Conservation (phyloP, 1,284 basidiomycete species). For the Malassezia arunalokei region DNA sequence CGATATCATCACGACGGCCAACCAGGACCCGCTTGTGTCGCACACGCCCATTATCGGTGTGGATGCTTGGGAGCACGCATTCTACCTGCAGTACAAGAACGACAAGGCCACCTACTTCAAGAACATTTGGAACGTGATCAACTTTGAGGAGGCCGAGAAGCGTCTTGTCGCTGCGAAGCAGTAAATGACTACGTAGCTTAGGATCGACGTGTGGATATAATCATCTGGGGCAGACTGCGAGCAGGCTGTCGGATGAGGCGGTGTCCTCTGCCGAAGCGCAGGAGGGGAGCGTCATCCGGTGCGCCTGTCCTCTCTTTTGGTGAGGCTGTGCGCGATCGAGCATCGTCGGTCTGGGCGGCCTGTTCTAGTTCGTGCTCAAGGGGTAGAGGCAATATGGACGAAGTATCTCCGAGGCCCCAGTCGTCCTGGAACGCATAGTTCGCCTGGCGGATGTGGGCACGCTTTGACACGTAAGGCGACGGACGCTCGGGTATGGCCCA, state of each 20-base stretch:
- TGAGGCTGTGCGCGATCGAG: not conserved
- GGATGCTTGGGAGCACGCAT: conserved; percentile 45
- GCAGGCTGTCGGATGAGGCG: no score
- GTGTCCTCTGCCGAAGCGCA: conserved; percentile 1
- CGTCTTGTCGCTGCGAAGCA: conserved; percentile 35
- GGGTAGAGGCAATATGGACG: not conserved
- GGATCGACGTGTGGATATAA: no score
- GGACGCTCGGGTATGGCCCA: no score
- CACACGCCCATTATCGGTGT: conserved; percentile 42
- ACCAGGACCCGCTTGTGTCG: conserved; percentile 44
- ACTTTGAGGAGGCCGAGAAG: conserved; percentile 45
- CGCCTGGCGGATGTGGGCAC: not conserved
- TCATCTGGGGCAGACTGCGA: no score
- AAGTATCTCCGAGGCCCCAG: conserved; percentile 2
- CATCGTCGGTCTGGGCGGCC: not conserved
- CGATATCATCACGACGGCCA: conserved; percentile 40
- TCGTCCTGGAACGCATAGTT: not conserved
- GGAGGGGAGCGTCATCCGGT: not conserved
- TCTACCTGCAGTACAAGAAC: conserved; percentile 45
- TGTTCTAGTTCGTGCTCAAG: not conserved
- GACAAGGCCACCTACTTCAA: conserved; percentile 45
- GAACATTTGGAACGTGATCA: conserved; percentile 45
- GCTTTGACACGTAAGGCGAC: no score
- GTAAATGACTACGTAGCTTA: not conserved
- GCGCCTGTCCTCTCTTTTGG: not conserved